Evolutionary conservation across 164 flowering plant species (phyloP), one percentile per base, ranked within the genome.

Genomic region (Vitis amurensis): DNA sequence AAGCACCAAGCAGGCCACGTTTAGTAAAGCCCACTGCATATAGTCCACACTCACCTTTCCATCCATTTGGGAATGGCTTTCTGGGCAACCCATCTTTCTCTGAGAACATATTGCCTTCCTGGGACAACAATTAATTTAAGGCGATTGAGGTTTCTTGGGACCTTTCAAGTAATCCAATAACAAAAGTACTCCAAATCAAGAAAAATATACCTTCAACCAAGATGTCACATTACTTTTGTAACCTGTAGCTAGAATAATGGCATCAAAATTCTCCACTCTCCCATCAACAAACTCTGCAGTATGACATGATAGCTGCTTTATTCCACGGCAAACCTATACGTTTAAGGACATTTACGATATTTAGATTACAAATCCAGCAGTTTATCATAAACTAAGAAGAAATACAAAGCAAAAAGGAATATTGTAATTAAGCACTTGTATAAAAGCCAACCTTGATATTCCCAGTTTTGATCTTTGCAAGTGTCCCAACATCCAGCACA

Each of bases 401-500:
- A 17, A 63, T 44, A 48, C 9, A 50, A 31, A 11, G 50, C 31
- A 23, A 61, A 44, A 29, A 1, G 3, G n/a, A 13, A 15, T 10
- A 60, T 49, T 53, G 30, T 31, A 10, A 75, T 53, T 52, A 55
- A 37, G 59, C 62, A 55, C 14, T 52, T 61, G n/a, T 12, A 8
- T 29, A 17, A 47, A 51, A 56, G 7, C 44, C 8, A 49, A 91
- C 97, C 97, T 91, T 88, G 69, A 94, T 84, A 11, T 89, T 68
- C 11, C 99, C 98, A 9, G 73, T 70, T 76, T 81, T 89, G 81
- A 94, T 94, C 85, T 83, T 86, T 49, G 86, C 89, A 10, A 92
- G 86, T 5, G 99, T 91, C 4, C 99, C 99, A 7, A 92, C 88
- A 57, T 94, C 99, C 69, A 94, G 66, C 1, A 93, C 97, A 0